Conservation (phyloP, 768 basidiomycete species). For the Sporobolomyces phaffii region DNA sequence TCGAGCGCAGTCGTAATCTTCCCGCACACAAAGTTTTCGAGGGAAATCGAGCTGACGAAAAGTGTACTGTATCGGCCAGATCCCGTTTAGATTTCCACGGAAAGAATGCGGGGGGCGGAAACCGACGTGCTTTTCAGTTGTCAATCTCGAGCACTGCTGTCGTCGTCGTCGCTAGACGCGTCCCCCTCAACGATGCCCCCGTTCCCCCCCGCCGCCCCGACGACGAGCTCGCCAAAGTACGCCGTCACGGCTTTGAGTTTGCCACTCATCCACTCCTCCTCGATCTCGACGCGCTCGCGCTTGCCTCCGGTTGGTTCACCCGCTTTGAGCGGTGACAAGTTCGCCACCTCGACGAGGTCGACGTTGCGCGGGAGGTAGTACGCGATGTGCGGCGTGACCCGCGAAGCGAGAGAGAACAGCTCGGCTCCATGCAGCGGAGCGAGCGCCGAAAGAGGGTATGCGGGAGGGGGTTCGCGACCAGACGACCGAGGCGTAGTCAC, state of each 20-base stretch:
- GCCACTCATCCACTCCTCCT: constrained; percentile 92
- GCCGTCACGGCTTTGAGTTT: constrained; percentile 92
- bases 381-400: constrained; percentile 73
- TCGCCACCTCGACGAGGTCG: constrained; percentile 64
- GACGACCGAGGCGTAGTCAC: not conserved
- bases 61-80: no score
- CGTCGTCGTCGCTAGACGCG: not conserved
- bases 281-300: constrained; percentile 70
- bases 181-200: no score
- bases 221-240: constrained; percentile 77
- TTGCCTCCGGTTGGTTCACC: constrained; percentile 7
- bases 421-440: constrained; percentile 75
- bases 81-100: no score
- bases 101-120: no score
- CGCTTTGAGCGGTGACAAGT: constrained; percentile 43
- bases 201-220: constrained; percentile 14
- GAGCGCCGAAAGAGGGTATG: constrained; percentile 65
- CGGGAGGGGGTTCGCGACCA: not conserved
- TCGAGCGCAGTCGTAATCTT: no score
- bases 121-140: no score
- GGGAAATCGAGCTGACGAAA: no score
- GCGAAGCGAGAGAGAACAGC: constrained; percentile 66
- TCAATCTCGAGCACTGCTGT: no score
- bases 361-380: constrained; percentile 84
- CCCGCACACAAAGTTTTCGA: no score